Percentiles rank a stretch among this genome's conserved stretches.
phyloP scores from a whole-genome alignment of 805 yeast species.

The Yarrowia yakushimensis region DNA sequence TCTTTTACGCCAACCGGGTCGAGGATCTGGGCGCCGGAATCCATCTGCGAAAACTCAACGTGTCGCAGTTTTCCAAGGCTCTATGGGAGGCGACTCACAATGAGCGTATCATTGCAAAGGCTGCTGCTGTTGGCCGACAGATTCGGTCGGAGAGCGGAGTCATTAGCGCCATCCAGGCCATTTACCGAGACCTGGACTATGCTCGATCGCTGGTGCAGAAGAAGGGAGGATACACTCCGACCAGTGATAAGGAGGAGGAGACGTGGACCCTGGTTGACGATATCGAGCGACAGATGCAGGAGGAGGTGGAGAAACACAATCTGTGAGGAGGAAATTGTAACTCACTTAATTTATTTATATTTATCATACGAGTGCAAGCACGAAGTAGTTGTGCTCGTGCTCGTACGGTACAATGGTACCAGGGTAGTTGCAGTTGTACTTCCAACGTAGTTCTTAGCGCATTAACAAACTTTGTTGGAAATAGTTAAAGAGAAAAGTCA shows the following conservation, averaged over 20 bases:
- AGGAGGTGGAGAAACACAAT: slow-evolving; percentile 10
- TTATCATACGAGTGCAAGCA: not conserved
- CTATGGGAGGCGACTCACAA: slow-evolving; percentile 65
- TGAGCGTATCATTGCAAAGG: slow-evolving; percentile 62
- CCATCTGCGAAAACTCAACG: slow-evolving; percentile 62
- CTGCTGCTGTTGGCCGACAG: slow-evolving; percentile 56
- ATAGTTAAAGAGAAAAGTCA: too few relatives aligned
- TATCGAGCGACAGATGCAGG: slow-evolving; percentile 22
- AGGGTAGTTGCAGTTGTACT: too few relatives aligned
- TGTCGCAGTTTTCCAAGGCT: slow-evolving; percentile 61
- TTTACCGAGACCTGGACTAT: slow-evolving; percentile 78
- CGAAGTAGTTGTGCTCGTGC: too few relatives aligned
- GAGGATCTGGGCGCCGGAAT: slow-evolving; percentile 88
- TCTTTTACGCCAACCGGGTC: slow-evolving; percentile 80
- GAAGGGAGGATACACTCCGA: slow-evolving; percentile 21
- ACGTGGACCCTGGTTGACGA: slow-evolving; percentile 22
- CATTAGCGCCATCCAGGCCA: slow-evolving; percentile 63
- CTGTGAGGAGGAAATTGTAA: not conserved
- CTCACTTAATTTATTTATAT: not conserved
- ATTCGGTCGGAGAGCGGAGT: slow-evolving; percentile 82
- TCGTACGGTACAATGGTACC: too few relatives aligned
- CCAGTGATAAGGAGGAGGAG: slow-evolving; percentile 14
- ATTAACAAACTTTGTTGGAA: too few relatives aligned
- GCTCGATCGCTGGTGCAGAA: slow-evolving; percentile 48
- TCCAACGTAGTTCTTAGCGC: too few relatives aligned